phyloP scores from a whole-genome alignment of 306 rosid genomes.

The Styphnolobium japonicum region DNA sequence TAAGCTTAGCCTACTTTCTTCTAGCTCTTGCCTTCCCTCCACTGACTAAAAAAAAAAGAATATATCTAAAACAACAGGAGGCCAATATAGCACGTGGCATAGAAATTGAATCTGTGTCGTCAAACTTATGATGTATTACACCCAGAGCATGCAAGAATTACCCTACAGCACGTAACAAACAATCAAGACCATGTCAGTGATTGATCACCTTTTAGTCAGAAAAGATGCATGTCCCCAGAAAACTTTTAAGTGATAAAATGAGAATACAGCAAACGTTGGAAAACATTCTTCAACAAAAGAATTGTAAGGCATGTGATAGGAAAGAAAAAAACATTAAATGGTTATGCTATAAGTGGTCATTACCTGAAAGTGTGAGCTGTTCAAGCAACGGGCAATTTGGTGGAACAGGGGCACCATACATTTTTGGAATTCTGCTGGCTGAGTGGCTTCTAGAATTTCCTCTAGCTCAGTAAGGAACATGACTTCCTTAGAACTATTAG shows the following conservation, averaged over 20 bases:
- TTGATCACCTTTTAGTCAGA: neutral
- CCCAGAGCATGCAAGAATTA: neutral
- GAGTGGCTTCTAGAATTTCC: conserved; percentile 60
- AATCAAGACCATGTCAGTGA: neutral
- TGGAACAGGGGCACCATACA: conserved; percentile 59
- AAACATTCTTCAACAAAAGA: neutral
- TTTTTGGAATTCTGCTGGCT: conserved; percentile 59
- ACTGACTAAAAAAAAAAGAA: neutral
- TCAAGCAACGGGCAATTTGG: conserved; percentile 52
- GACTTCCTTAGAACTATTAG: conserved; percentile 68
- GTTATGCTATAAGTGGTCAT: neutral
- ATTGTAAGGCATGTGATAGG: neutral
- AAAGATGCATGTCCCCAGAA: neutral
- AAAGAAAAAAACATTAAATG: neutral
- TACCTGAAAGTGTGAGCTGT: conserved; percentile 66
- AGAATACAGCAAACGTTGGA: neutral
- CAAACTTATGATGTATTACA: neutral
- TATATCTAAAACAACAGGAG: neutral
- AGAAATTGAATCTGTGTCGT: neutral
- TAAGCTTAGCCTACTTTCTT: neutral
- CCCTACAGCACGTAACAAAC: neutral
- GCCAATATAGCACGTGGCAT: neutral
- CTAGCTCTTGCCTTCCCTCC: neutral
- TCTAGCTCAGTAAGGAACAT: conserved; percentile 64
- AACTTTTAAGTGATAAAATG: neutral